Base-by-base conservation (phyloP, 352 stramenopile genomes). In the Elongisporangium prolatum region DNA sequence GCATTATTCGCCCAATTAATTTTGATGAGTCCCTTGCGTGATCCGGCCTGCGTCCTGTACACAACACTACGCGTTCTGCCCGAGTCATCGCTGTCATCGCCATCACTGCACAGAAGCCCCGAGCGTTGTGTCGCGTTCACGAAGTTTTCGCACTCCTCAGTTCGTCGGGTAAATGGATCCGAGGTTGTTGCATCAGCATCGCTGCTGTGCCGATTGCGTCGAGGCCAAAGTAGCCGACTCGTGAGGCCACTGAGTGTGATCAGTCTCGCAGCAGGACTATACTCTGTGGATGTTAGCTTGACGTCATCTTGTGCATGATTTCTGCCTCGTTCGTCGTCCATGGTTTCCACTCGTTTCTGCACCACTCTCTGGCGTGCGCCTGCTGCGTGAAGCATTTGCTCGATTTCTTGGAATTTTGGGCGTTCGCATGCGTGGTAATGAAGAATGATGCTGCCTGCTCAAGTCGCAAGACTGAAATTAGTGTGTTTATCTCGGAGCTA, bases 361-460 rank as follows among this genome's bases (percentile, higher is more conserved):
- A 40, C 28, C 28, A 40, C 28, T 40, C 28, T 8, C 28, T 13
- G 28, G 1, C 60, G 61, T 13, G 78, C 72, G 17, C 80, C 83
- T 3, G 75, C 74, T 9, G 62, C 57, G 28, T 83, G 71, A 47
- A 93, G 72, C 21, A 75, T 72, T n/a, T 71, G 65, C 57, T 90
- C 75, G 4, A 90, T 63, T n/a, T 82, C 71, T 16, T 67, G 57
- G 2, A 73, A 64, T 53, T 74, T 77, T 52, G 64, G 64, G 0
- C 74, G 57, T n/a, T 70, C 67, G 10, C 74, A 84, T 24, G 71
- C 70, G 61, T 93, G 81, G 50, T 86, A 91, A 56, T 93, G 81
- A 37, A 93, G 61, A 54, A 93, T 86, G 24, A 90, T 64, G 44
- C 77, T 88, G n/a, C 80, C 79, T 89, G 50, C 17, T 50, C 3